Base-by-base conservation (phyloP, 331 rosid species). In the Malus hybrid region DNA sequence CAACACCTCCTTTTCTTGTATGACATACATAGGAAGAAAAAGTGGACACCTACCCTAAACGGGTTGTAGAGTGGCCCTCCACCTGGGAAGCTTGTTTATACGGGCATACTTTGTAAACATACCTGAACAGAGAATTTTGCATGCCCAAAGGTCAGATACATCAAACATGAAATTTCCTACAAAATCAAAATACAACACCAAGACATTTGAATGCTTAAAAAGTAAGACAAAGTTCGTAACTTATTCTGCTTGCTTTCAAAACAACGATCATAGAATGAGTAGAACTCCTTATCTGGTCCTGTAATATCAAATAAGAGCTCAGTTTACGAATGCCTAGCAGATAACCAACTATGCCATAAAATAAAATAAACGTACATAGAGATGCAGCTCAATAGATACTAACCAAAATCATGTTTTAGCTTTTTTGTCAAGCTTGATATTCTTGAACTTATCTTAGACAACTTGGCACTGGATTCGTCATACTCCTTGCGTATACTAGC, bases 231-330 rank as follows among this genome's bases (percentile, higher is more conserved):
- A 81, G 73, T 69, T 42, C 59, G 75, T 83, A 75, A 95, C 99
- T 95, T 95, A 89, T 87, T 92, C 87, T 95, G 76, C 88, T 90
- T 92, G 92, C 91, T 75, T 84, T 95, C 99, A 79, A 90, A 90
- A 83, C 99, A 95, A 22, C 70, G 96, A 71, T 78, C 96, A 76
- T 87, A 86, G 82, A 90, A 95, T 73, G 93, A 89, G 82, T 95
- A 92, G 84, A 95, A 95, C 89, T 87, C 97, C 89, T 83, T 90
- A 69, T 83, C 93, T 65, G 91, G 93, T 75, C 99, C 99, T 95
- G 93, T 64, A 84, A 81, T 33, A 77, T 68, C 55, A 70, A 59
- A 69, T 55, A 76, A 20, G 18, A 46, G 69, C 67, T 89, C 71
- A 84, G 88, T 78, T 68, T 74, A 76, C 54, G 75, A 78, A 76